Evolutionary conservation across 2,329 filamentous ascomycete genomes (phyloP), one percentile per base, ranked within the genome.

Genomic region (Zarea fungicola): DNA sequence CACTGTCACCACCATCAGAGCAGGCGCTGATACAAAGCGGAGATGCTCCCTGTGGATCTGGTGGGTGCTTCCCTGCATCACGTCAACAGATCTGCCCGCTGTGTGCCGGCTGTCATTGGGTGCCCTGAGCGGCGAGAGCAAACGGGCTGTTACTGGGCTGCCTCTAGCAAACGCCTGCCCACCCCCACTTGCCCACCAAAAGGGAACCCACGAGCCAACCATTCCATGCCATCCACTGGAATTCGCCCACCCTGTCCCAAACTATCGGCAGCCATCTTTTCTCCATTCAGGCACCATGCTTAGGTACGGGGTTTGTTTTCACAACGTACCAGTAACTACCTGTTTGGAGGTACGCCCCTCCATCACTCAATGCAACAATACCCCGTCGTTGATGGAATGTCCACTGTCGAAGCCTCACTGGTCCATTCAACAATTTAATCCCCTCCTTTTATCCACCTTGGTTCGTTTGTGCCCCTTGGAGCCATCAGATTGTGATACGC

Each of bases 31-130:
- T 8, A 39, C 36, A n/a, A n/a, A n/a, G n/a, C n/a, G n/a, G n/a
- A 41, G n/a, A 18, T 14, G 22, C 14, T 22, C 7, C 9, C n/a
- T 41, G 37, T 28, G 23, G 22, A 26, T 16, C 23, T 21, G 23
- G 18, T 7, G 14, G 4, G 18, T 28, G 18, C 28, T 19, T 22
- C 34, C 32, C 44, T 48, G 44, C 44, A 48, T 19, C 44, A 21
- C 21, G 25, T 34, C 26, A 34, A 26, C 28, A 48, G 44, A 41
- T 48, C 44, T 31, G 44, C 37, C 28, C 28, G 44, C 36, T 19
- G 36, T 21, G 7, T 21, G 14, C n/a, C 18, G 11, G 1, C 21
- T 11, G 23, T 48, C 21, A 48, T 41, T 48, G 44, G 44, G 28
- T 29, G 28, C 28, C 43, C 11, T 28, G 19, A 28, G 21, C 22